phyloP scores from a whole-genome alignment of 2,329 filamentous ascomycete genomes.

The Beauveria sp. region DNA sequence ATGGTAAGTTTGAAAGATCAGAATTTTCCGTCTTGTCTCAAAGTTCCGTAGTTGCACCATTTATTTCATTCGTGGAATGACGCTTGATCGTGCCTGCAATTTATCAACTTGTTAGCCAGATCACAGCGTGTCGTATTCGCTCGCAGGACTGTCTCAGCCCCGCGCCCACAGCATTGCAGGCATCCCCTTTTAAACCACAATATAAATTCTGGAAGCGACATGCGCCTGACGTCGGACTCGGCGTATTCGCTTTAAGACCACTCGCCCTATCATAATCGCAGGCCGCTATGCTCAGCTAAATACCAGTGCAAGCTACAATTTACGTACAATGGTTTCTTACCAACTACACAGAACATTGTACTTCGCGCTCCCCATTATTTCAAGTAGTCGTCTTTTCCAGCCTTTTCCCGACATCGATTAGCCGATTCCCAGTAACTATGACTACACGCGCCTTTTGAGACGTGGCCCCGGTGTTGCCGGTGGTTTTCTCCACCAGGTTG shows the following conservation, averaged over 20 bases:
- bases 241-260: conserved; percentile 1
- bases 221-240: not conserved
- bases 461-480: not conserved
- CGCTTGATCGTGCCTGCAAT: not conserved
- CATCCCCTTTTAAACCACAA: too few relatives aligned
- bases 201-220: too few relatives aligned
- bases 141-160: not conserved
- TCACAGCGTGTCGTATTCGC: not conserved
- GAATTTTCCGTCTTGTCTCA: not conserved
- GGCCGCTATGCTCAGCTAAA: not conserved
- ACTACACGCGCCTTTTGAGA: not conserved
- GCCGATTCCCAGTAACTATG: not conserved
- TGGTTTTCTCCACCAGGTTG: not conserved
- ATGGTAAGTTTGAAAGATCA: too few relatives aligned
- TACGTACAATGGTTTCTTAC: not conserved
- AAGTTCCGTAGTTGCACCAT: not conserved
- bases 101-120: not conserved
- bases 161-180: too few relatives aligned
- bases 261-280: not conserved
- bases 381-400: too few relatives aligned
- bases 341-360: not conserved
- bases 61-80: not conserved
- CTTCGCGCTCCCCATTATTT: not conserved
- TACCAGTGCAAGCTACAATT: not conserved
- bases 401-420: not conserved